Conservation (phyloP, 2,329 filamentous ascomycete species). For the Proliferodiscus dingleyae region DNA sequence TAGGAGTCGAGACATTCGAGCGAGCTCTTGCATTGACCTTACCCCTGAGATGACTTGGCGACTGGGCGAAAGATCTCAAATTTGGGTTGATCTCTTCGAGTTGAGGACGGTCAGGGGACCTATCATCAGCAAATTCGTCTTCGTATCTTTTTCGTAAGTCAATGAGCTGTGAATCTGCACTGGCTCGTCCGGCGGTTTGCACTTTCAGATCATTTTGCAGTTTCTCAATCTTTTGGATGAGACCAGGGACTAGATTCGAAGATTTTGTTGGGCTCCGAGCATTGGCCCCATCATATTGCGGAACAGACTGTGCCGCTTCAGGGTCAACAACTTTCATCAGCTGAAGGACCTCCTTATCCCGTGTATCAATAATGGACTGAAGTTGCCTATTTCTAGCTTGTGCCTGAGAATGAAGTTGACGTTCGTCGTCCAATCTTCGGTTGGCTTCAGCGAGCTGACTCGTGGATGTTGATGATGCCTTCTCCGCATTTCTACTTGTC, state of each 20-base stretch:
- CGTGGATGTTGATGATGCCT: slow-evolving; percentile 72
- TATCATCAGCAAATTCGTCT: slow-evolving; percentile 64
- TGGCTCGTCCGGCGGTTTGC: slow-evolving; percentile 72
- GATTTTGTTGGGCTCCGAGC: slow-evolving; percentile 52
- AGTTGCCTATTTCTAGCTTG: slow-evolving; percentile 80
- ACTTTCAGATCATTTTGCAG: slow-evolving; percentile 84
- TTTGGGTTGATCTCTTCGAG: slow-evolving; percentile 86
- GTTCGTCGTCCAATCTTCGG: slow-evolving; percentile 83
- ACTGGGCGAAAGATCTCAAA: slow-evolving; percentile 67
- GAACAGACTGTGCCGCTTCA: slow-evolving; percentile 43
- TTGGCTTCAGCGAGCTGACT: slow-evolving; percentile 86
- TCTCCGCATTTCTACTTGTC: slow-evolving; percentile 83
- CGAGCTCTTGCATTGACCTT: slow-evolving; percentile 53
- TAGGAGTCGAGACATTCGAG: slow-evolving; percentile 74
- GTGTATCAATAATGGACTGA: slow-evolving; percentile 71
- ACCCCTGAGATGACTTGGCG: slow-evolving; percentile 63
- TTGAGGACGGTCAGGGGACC: slow-evolving; percentile 63
- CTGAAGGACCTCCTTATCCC: slow-evolving; percentile 74
- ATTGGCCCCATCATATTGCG: slow-evolving; percentile 52
- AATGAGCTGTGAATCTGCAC: slow-evolving; percentile 76
- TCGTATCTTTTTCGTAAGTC: slow-evolving; percentile 71
- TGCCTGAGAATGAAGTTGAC: slow-evolving; percentile 77
- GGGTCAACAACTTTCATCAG: slow-evolving; percentile 85
- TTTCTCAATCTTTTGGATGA: slow-evolving; percentile 81
- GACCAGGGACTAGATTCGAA: slow-evolving; percentile 67